phyloP scores from a whole-genome alignment of 1,284 basidiomycete genomes.

The Ustilago bromivora region DNA sequence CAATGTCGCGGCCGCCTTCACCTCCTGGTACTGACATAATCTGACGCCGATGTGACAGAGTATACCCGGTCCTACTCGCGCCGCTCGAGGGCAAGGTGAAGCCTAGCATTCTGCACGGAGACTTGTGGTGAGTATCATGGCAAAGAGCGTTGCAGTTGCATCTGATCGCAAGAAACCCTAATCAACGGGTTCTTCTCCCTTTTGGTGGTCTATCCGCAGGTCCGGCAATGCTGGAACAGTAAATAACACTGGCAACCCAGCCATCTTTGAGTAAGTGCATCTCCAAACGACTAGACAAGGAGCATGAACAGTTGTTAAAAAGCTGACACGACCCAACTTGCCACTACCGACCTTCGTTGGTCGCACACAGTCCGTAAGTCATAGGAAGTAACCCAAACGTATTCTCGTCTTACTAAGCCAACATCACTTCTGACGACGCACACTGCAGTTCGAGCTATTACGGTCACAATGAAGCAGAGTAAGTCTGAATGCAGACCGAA shows the following conservation, averaged over 20 bases:
- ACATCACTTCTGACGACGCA: not conserved
- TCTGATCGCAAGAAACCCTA: no score
- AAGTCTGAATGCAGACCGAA: not conserved
- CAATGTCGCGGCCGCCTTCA: not conserved
- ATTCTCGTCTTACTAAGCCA: not conserved
- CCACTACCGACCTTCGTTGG: not conserved
- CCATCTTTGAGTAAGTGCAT: conserved; percentile 40
- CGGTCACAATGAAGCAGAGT: conserved; percentile 52
- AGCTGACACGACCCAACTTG: not conserved
- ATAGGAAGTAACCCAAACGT: no score
- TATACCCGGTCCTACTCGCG: conserved; percentile 35
- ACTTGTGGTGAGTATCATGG: conserved; percentile 32
- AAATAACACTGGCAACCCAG: conserved; percentile 28
- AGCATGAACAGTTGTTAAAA: not conserved
- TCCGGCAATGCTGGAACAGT: conserved; percentile 46
- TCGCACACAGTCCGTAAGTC: conserved; percentile 24
- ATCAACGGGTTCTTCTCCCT: not conserved
- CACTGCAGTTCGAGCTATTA: conserved; percentile 45
- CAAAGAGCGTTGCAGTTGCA: not conserved
- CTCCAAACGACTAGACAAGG: no score
- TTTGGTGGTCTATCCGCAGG: conserved; percentile 6
- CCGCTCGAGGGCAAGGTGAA: conserved; percentile 46
- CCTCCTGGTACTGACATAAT: not conserved
- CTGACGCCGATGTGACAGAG: conserved; percentile 6
- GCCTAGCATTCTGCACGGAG: conserved; percentile 44